Evolutionary conservation across 768 basidiomycete genomes (phyloP).

Genomic region (Naganishia kalamii): DNA sequence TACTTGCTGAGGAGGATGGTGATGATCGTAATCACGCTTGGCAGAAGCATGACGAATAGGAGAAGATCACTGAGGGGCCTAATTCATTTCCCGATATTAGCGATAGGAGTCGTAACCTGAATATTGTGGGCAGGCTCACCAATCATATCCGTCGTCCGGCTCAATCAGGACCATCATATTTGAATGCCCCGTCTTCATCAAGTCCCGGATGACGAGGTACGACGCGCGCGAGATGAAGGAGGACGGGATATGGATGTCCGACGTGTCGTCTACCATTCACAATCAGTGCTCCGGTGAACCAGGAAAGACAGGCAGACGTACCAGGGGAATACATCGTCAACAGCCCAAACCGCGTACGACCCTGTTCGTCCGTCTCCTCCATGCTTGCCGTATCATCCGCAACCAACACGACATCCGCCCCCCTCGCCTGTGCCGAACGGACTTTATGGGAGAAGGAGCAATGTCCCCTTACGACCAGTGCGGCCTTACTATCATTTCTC

Average conservation of each 20-base stretch:
- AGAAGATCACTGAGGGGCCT: constrained; percentile 45
- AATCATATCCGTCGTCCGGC: constrained; percentile 62
- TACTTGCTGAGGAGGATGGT: constrained; percentile 85
- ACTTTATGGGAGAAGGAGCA: constrained; percentile 90
- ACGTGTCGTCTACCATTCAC: constrained; percentile 59
- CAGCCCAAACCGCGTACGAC: constrained; percentile 57
- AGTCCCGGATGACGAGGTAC: constrained; percentile 62
- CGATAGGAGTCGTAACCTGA: background rate
- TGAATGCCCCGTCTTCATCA: constrained; percentile 61
- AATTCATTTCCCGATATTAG: background rate
- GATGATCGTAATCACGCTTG: constrained; percentile 77
- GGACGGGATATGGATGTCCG: constrained; percentile 73
- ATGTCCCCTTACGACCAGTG: constrained; percentile 76
- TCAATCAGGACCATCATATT: constrained; percentile 32
- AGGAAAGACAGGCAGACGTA: constrained; percentile 44
- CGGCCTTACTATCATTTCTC: constrained; percentile 51
- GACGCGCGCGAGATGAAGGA: constrained; percentile 83
- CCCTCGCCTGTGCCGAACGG: constrained; percentile 60
- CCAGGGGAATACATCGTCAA: constrained; percentile 91
- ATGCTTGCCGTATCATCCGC: constrained; percentile 67
- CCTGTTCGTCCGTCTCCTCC: constrained; percentile 40
- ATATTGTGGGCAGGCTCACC: constrained; percentile 60
- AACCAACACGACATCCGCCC: constrained; percentile 84
- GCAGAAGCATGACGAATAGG: constrained; percentile 77
- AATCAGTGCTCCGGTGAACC: background rate